phyloP scores from a whole-genome alignment of 1,139 yeast genomes.

The Pichia sp. region DNA sequence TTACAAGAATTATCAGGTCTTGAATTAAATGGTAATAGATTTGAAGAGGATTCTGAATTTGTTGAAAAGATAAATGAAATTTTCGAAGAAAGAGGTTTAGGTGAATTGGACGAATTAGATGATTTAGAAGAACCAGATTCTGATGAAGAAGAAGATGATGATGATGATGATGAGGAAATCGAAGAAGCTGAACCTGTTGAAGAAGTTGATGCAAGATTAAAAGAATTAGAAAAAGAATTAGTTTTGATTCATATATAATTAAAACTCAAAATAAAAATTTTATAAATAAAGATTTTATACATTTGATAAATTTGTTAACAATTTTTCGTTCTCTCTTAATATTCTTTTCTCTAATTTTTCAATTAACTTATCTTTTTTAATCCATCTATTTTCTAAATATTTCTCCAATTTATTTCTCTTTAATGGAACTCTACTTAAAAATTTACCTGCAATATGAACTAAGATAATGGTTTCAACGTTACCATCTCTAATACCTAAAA shows the following conservation, averaged over 20 bases:
- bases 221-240: conserved; percentile 55
- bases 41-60: conserved; percentile 67
- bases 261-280: background rate
- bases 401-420: conserved; percentile 52
- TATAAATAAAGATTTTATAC: background rate
- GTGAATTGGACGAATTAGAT: conserved; percentile 85
- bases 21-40: conserved; percentile 89
- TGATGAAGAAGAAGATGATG: conserved; percentile 76
- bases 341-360: conserved; percentile 31
- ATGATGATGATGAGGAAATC: conserved; percentile 57
- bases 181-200: conserved; percentile 47
- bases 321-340: conserved; percentile 15
- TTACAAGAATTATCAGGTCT: conserved; percentile 57
- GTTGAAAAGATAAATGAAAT: conserved; percentile 49
- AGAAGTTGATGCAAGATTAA: conserved; percentile 25
- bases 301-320: background rate
- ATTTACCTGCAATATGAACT: conserved; percentile 44
- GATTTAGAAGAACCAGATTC: conserved; percentile 88
- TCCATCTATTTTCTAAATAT: conserved; percentile 70
- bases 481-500: conserved; percentile 40
- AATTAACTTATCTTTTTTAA: conserved; percentile 52
- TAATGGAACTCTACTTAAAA: conserved; percentile 44
- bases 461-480: conserved; percentile 36
- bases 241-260: conserved; percentile 33
- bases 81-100: conserved; percentile 68